Conservation (phyloP, 352 stramenopile genomes). For the Globisporangium mamillatum region DNA sequence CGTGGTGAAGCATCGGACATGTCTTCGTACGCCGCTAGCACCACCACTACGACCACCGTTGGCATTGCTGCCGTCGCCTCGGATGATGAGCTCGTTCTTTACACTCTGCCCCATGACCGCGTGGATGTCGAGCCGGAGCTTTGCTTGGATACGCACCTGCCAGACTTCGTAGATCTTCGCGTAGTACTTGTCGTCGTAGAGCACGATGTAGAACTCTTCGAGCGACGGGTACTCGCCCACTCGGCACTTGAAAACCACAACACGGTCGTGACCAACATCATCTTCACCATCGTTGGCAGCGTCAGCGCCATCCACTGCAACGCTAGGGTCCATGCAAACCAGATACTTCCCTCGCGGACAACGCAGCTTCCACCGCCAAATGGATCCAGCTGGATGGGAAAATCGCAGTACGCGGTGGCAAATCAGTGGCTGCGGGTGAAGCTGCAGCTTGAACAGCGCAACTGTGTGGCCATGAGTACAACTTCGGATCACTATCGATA, state of each 20-base stretch:
- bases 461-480: slow-evolving; percentile 89
- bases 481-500: slow-evolving; percentile 81
- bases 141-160: slow-evolving; percentile 76
- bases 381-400: slow-evolving; percentile 44
- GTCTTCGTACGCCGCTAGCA: slow-evolving; percentile 3
- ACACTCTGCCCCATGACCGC: slow-evolving; percentile 81
- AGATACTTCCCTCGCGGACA: slow-evolving; percentile 51
- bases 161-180: slow-evolving; percentile 79
- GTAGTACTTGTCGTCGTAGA: slow-evolving; percentile 89
- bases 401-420: slow-evolving; percentile 85
- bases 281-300: slow-evolving; percentile 9
- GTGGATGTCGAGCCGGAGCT: slow-evolving; percentile 85
- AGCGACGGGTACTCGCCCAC: slow-evolving; percentile 80
- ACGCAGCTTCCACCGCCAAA: slow-evolving; percentile 59
- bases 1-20: slow-evolving; percentile 55
- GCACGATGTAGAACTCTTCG: slow-evolving; percentile 88
- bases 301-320: slow-evolving; percentile 41
- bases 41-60: not conserved
- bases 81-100: slow-evolving; percentile 88
- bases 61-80: slow-evolving; percentile 54
- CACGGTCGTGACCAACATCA: slow-evolving; percentile 14
- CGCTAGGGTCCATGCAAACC: slow-evolving; percentile 68
- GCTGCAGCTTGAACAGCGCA: slow-evolving; percentile 82
- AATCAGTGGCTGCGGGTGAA: slow-evolving; percentile 72
- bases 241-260: slow-evolving; percentile 81